Conservation (phyloP, 2,329 filamentous ascomycete species). For the Calonectria multiphialidica region DNA sequence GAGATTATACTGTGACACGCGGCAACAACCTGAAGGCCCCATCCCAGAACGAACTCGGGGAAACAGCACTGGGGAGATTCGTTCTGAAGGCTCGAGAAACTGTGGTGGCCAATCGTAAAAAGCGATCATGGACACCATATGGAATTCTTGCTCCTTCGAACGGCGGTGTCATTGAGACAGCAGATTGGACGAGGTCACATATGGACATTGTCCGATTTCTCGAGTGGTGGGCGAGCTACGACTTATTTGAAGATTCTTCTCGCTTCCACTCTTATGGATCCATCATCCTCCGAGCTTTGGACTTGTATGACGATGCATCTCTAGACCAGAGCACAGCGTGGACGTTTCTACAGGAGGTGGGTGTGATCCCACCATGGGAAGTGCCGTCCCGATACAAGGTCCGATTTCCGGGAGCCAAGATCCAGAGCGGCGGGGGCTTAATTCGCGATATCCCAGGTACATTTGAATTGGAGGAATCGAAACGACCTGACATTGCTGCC, state of each 20-base stretch:
- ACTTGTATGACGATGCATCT: conserved; percentile 65
- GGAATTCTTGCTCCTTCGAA: conserved; percentile 56
- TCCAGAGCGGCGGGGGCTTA: conserved; percentile 58
- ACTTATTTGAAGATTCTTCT: conserved; percentile 64
- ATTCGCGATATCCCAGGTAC: conserved; percentile 48
- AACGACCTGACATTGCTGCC: conserved; percentile 58
- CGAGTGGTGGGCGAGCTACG: conserved; percentile 73
- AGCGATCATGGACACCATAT: conserved; percentile 61
- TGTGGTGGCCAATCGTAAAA: conserved; percentile 64
- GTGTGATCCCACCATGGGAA: conserved; percentile 78
- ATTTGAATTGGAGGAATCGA: conserved; percentile 49
- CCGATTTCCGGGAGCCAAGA: conserved; percentile 62
- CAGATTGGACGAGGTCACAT: conserved; percentile 46
- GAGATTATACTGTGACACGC: conserved; percentile 45
- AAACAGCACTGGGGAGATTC: conserved; percentile 56
- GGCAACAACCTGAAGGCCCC: conserved; percentile 30
- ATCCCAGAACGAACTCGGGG: conserved; percentile 30
- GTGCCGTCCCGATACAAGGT: conserved; percentile 73
- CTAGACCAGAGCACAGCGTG: conserved; percentile 62
- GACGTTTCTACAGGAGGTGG: conserved; percentile 82
- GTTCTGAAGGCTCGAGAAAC: conserved; percentile 60
- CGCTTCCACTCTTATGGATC: conserved; percentile 72
- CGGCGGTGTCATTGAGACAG: conserved; percentile 31
- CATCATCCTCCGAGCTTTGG: conserved; percentile 71
- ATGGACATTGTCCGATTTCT: conserved; percentile 74